Conservation (phyloP, 306 rosid genomes). For the Prunus mira region DNA sequence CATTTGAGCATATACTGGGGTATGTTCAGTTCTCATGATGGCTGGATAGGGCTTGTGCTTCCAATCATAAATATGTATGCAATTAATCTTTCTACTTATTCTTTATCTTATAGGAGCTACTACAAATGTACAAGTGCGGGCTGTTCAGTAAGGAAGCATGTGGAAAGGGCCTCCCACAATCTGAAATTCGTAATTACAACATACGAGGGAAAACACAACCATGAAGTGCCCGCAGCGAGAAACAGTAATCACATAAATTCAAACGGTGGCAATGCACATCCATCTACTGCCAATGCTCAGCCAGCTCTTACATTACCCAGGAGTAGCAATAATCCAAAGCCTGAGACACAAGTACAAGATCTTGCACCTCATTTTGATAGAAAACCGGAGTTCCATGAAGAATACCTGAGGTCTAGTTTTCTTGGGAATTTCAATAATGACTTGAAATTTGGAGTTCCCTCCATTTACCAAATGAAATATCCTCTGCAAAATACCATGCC, state of each 20-base stretch:
- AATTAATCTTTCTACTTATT: slow-evolving; percentile 6
- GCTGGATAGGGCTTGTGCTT: neutral
- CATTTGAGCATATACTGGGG: neutral
- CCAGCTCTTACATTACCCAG: slow-evolving; percentile 37
- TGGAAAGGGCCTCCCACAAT: slow-evolving; percentile 85
- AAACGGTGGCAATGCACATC: slow-evolving; percentile 28
- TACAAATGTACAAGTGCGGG: slow-evolving; percentile 93
- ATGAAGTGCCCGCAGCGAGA: slow-evolving; percentile 78
- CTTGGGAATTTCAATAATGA: slow-evolving; percentile 50
- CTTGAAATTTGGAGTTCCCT: slow-evolving; percentile 51
- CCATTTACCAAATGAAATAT: slow-evolving; percentile 58
- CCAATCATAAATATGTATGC: neutral
- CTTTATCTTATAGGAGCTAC: slow-evolving; percentile 67
- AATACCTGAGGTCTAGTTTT: slow-evolving; percentile 44
- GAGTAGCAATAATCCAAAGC: slow-evolving; percentile 27
- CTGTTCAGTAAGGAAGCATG: slow-evolving; percentile 82
- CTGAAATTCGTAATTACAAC: slow-evolving; percentile 69
- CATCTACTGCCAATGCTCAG: slow-evolving; percentile 39
- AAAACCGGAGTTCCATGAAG: slow-evolving; percentile 54
- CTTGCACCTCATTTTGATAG: slow-evolving; percentile 55
- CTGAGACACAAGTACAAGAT: slow-evolving; percentile 45
- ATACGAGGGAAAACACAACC: slow-evolving; percentile 89
- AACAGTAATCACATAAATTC: slow-evolving; percentile 54
- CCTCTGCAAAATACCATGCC: slow-evolving; percentile 45
- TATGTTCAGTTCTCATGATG: neutral